Percentiles rank a stretch among this genome's conserved stretches.
Conservation (phyloP, 2,329 filamentous ascomycete species). For the Aspergillus viridinutans region DNA sequence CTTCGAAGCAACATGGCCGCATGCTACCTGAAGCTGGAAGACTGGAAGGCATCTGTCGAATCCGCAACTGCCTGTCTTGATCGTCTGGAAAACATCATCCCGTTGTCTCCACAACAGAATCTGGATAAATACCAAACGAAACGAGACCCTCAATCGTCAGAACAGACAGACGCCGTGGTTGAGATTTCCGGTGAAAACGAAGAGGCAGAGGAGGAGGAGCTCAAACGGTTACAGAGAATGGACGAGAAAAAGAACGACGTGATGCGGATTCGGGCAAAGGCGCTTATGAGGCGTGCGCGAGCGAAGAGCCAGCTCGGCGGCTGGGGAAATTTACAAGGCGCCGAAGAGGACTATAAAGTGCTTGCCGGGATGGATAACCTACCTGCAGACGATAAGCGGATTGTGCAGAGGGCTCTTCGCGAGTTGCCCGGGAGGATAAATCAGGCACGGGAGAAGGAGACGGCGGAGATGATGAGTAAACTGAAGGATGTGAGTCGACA, state of each 20-base stretch:
- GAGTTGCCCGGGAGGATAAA: constrained; percentile 66
- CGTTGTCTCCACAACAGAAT: constrained; percentile 28
- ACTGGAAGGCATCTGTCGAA: constrained; percentile 79
- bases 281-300: constrained; percentile 72
- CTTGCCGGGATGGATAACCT: constrained; percentile 61
- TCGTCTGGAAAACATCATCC: constrained; percentile 61
- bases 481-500: constrained; percentile 64
- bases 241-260: constrained; percentile 59
- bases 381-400: constrained; percentile 60
- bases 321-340: constrained; percentile 75
- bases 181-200: constrained; percentile 47
- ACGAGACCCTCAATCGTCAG: neutral
- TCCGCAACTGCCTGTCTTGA: constrained; percentile 70
- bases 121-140: constrained; percentile 4
- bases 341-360: constrained; percentile 73
- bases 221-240: constrained; percentile 41
- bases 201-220: constrained; percentile 37
- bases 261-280: constrained; percentile 73
- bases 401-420: constrained; percentile 63
- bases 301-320: constrained; percentile 67
- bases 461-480: constrained; percentile 97
- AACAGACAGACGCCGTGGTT: constrained; percentile 34
- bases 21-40: constrained; percentile 76
- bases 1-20: constrained; percentile 85
- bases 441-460: constrained; percentile 77